phyloP scores from a whole-genome alignment of 352 stramenopile genomes.

The Globisporangium ultimum region DNA sequence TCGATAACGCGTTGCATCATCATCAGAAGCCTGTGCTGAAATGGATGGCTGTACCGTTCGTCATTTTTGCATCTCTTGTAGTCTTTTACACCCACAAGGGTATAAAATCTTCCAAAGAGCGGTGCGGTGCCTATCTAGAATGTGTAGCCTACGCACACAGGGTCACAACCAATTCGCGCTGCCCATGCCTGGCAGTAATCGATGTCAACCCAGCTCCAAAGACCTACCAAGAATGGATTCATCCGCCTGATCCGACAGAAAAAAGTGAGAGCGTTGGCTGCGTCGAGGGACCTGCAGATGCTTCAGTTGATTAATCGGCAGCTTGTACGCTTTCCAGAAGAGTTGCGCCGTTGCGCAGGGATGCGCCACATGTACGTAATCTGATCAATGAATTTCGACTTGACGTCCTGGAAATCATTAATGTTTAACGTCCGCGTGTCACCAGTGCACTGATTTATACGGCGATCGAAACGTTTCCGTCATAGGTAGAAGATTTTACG shows the following conservation, averaged over 20 bases:
- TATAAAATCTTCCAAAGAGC: constrained; percentile 9
- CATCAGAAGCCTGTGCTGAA: constrained; percentile 8
- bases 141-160: constrained; percentile 29
- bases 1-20: neutral
- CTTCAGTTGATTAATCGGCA: constrained; percentile 34
- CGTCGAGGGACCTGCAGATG: constrained; percentile 23
- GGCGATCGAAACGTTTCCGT: too few relatives aligned
- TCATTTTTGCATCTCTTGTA: constrained; percentile 12
- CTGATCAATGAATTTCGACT: too few relatives aligned
- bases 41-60: constrained; percentile 9
- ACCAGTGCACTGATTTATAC: too few relatives aligned
- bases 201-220: constrained; percentile 25
- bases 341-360: constrained; percentile 23
- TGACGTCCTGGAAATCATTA: too few relatives aligned
- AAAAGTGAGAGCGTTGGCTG: constrained; percentile 18
- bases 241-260: constrained; percentile 23
- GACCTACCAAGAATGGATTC: constrained; percentile 31
- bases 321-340: constrained; percentile 18
- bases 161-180: constrained; percentile 8
- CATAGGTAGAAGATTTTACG: too few relatives aligned
- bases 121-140: constrained; percentile 16
- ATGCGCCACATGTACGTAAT: constrained; percentile 37
- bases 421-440: too few relatives aligned
- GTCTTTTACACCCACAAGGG: constrained; percentile 8
- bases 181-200: constrained; percentile 31